Percentiles rank a stretch among this genome's conserved stretches.
Conservation (phyloP, 257 asterid species). For the Solanum pimpinellifolium region DNA sequence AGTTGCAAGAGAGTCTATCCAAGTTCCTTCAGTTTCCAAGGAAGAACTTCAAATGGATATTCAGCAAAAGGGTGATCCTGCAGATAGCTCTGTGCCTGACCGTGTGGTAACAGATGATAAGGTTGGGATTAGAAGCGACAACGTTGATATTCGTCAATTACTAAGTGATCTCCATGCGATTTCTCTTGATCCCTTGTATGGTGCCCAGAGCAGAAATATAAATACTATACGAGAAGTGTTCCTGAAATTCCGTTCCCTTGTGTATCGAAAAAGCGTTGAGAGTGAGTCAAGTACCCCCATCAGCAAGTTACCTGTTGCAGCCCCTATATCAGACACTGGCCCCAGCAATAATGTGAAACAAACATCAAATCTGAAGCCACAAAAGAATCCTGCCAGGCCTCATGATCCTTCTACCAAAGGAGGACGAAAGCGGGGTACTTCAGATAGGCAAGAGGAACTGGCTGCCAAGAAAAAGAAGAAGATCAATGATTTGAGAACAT, state of each 20-base stretch:
- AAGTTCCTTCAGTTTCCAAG: slow-evolving; percentile 5
- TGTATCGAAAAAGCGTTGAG: slow-evolving; percentile 68
- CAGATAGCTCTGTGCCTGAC: slow-evolving; percentile 8
- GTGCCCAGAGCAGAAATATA: slow-evolving; percentile 27
- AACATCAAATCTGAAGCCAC: slow-evolving; percentile 26
- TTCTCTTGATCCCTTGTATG: slow-evolving; percentile 65
- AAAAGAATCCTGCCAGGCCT: slow-evolving; percentile 33
- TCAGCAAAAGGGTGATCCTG: slow-evolving; percentile 3
- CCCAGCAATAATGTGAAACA: slow-evolving; percentile 25
- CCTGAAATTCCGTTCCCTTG: slow-evolving; percentile 64
- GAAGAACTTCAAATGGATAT: slow-evolving; percentile 13
- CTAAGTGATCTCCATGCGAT: slow-evolving; percentile 51
- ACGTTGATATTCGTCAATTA: slow-evolving; percentile 25
- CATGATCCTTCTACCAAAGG: slow-evolving; percentile 68
- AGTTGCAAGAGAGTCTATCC: slow-evolving; percentile 9
- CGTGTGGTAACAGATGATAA: slow-evolving; percentile 9
- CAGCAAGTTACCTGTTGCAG: slow-evolving; percentile 9
- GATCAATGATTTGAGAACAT: slow-evolving; percentile 28
- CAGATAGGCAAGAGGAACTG: slow-evolving; percentile 51
- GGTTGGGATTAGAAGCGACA: slow-evolving; percentile 8
- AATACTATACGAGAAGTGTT: slow-evolving; percentile 24
- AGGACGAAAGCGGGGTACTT: slow-evolving; percentile 64
- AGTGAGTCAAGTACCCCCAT: slow-evolving; percentile 31
- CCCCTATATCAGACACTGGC: slow-evolving; percentile 2
- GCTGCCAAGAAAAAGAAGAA: slow-evolving; percentile 46